These are phyloP conservation scores for Trifolium subterraneum DNA, from an alignment of 306 rosid genomes.

Conservation along the genomic window DNA sequence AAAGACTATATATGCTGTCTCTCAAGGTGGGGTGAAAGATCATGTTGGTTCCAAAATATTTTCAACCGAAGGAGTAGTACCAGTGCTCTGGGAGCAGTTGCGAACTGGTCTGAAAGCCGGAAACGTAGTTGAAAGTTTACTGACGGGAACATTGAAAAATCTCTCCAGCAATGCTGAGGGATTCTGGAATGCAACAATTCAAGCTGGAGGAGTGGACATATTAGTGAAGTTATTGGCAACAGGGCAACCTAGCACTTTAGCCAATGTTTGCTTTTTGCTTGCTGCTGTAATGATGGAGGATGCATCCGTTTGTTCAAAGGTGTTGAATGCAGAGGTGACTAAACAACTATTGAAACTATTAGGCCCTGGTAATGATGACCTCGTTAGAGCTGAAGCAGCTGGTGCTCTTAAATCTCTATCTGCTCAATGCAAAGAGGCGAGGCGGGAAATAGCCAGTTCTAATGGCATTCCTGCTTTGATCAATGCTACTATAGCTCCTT, in stretches of 20 bases:
- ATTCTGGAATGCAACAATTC: constrained; percentile 89
- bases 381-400: constrained; percentile 99
- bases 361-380: constrained; percentile 89
- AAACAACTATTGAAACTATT: constrained; percentile 89
- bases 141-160: constrained; percentile 93
- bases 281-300: constrained; percentile 95
- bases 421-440: constrained; percentile 92
- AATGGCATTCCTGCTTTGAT: constrained; percentile 95
- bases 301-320: constrained; percentile 81
- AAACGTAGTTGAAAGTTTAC: constrained; percentile 78
- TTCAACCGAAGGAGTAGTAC: constrained; percentile 99
- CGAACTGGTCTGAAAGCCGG: constrained; percentile 73
- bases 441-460: constrained; percentile 83
- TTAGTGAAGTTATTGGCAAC: constrained; percentile 80
- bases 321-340: constrained; percentile 79
- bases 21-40: constrained; percentile 94
- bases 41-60: constrained; percentile 97
- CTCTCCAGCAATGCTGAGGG: constrained; percentile 93
- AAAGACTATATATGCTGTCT: constrained; percentile 92
- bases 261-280: constrained; percentile 92
- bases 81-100: constrained; percentile 90
- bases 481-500: constrained; percentile 99
- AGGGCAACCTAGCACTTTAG: constrained; percentile 81
- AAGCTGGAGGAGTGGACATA: constrained; percentile 87
- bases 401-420: constrained; percentile 96